Base-by-base conservation (phyloP, 306 rosid species). In the Cyamopsis tetragonoloba region DNA sequence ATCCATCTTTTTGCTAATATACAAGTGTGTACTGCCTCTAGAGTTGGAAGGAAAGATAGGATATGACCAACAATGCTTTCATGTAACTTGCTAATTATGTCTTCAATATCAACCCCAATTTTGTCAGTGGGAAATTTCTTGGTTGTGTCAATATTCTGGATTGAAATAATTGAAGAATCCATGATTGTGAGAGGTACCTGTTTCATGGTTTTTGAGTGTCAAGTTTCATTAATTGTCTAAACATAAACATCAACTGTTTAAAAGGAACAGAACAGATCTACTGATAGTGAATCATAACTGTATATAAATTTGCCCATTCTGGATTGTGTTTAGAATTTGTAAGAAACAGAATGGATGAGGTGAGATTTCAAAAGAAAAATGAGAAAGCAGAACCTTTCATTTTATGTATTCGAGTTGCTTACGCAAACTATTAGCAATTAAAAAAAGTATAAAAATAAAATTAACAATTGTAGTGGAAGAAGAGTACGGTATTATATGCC, bases 1-100 rank as follows among this genome's bases (percentile, higher is more conserved):
- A 77, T 13, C 77, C 77, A 77, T 4, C 63, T 54, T 62, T 0
- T 44, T 8, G 81, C 70, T 64, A 77, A 35, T 14, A 63, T 47
- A 57, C 62, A 4, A 18, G 81, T 70, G 3, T 0, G 66, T 2
- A 70, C 38, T 0, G 81, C 62, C 3, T 77, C 72, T 0, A 7
- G 9, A 1, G 66, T 44, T 26, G 62, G 81, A 70, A 70, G 37
- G 19, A 70, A 70, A 44, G 68, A 77, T 2, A 77, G 41, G 20
- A 70, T 70, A 2, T 55, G 72, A 31, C 72, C 30, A 13, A 62
- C 62, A 54, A 41, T 32, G 60, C 31, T 77, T 63, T 62, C 81
- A 13, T 70, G 77, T 58, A 77, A 55, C 23, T 43, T 9, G 48
- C 81, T 77, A 4, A 77, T 62, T 7, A 46, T 19, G 43, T 77